A percentile compares a stretch with the other conserved stretches of the same genome.
Conservation (phyloP, 768 basidiomycete genomes). For the Hericium erinaceus region DNA sequence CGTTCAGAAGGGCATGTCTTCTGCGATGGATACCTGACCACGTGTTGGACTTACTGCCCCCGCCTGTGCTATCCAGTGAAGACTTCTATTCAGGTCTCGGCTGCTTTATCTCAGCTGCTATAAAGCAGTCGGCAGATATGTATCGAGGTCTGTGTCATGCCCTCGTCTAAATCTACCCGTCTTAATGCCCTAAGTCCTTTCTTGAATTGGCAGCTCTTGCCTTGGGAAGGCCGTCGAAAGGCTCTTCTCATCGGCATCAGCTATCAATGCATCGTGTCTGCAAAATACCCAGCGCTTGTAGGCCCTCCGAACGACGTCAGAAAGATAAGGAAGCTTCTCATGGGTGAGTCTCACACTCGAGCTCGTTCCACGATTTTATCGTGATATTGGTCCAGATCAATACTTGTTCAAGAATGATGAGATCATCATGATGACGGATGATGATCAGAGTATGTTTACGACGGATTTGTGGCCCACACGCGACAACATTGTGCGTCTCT, state of each 20-base stretch:
- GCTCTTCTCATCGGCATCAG: background rate
- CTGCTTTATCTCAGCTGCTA: no score
- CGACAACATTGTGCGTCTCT: conserved; percentile 8
- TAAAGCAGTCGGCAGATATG: no score
- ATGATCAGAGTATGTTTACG: background rate
- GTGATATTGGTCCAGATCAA: background rate
- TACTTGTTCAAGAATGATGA: conserved; percentile 1
- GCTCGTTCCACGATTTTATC: background rate
- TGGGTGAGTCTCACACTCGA: conserved; percentile 2
- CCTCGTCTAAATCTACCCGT: no score
- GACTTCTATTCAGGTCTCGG: no score
- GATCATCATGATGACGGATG: conserved; percentile 10
- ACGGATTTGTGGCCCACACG: conserved; percentile 4
- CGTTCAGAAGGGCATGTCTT: no score
- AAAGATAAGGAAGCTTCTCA: background rate
- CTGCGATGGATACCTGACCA: no score
- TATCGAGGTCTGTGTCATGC: no score
- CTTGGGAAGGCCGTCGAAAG: background rate
- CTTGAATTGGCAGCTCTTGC: no score
- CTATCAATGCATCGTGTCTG: background rate
- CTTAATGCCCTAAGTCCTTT: no score
- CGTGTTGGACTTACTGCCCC: no score
- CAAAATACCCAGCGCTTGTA: background rate
- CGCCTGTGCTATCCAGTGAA: no score
- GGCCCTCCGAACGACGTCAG: conserved; percentile 5